Conservation (phyloP, 345 rosid genomes). For the Eucalyptus caleyi region DNA sequence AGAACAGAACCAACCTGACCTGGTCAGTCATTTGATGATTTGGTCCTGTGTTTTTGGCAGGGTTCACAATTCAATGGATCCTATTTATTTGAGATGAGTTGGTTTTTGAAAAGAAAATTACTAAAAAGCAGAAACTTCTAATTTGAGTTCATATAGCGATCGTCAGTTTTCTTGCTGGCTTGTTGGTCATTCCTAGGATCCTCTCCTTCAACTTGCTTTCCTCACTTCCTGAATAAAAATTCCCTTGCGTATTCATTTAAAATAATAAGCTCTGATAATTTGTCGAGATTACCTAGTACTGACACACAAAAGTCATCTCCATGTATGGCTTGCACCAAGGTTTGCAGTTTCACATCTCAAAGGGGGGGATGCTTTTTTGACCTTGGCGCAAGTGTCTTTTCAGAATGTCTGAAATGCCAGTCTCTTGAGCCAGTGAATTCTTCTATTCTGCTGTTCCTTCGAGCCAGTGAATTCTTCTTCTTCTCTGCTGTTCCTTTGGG, state of each 20-base stretch:
- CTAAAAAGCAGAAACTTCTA: neutral
- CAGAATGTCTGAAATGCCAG: neutral
- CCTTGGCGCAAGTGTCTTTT: neutral
- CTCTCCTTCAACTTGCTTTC: neutral
- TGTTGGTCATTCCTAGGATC: neutral
- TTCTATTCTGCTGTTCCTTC: neutral
- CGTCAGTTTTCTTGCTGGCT: neutral
- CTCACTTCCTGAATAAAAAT: neutral
- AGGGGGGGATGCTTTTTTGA: neutral
- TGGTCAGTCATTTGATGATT: neutral
- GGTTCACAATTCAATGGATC: neutral
- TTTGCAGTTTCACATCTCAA: neutral
- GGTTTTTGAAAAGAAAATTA: neutral
- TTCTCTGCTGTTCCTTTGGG: neutral
- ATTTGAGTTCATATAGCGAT: neutral
- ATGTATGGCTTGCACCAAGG: neutral
- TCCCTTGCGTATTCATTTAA: neutral
- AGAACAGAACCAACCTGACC: neutral
- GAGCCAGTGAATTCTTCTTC: no score
- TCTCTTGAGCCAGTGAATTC: neutral
- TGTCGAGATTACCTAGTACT: neutral
- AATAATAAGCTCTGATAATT: neutral
- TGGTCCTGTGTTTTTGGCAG: neutral
- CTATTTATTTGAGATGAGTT: neutral
- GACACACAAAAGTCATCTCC: neutral